phyloP scores from a whole-genome alignment of 371 early-diverging fungal species.

The Rhizopus microsporus region DNA sequence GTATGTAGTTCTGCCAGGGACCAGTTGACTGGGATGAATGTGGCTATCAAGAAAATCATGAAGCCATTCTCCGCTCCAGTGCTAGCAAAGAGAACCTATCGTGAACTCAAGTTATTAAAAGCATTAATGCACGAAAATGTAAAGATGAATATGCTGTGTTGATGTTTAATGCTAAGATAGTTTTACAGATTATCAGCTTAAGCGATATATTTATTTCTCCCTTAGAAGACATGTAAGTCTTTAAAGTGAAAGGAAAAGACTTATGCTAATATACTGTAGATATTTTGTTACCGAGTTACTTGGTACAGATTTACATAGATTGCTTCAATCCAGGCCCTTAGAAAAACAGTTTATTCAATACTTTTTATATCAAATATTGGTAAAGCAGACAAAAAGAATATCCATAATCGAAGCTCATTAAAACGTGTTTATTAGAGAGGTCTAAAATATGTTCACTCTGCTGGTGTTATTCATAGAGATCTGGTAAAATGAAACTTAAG shows the following conservation, averaged over 20 bases:
- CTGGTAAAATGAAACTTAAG: conserved; percentile 55
- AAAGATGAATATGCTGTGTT: conserved; percentile 10
- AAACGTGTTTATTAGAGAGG: conserved; percentile 58
- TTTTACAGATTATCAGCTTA: conserved; percentile 72
- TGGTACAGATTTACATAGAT: conserved; percentile 91
- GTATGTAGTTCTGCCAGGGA: conserved; percentile 82
- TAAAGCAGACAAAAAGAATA: conserved; percentile 21
- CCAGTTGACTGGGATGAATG: conserved; percentile 75
- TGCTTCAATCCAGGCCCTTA: conserved; percentile 84
- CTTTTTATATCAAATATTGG: conserved; percentile 93
- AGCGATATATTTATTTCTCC: conserved; percentile 93
- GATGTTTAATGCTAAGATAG: not conserved
- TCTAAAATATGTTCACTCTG: conserved; percentile 92
- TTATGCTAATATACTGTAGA: conserved; percentile 30
- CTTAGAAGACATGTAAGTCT: conserved; percentile 81
- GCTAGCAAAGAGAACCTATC: conserved; percentile 90
- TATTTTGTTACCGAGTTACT: conserved; percentile 95
- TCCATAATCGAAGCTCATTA: conserved; percentile 7
- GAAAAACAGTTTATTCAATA: conserved; percentile 95
- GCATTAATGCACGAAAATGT: conserved; percentile 89
- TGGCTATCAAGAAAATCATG: conserved; percentile 96
- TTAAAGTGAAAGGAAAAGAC: not conserved
- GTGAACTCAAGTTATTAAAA: conserved; percentile 91
- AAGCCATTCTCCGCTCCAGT: conserved; percentile 92
- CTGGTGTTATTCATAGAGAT: conserved; percentile 94